Percentiles rank a stretch among this genome's conserved stretches.
These are phyloP conservation scores for Aspergillus cavernicola DNA, from an alignment of 495 filamentous ascomycete species.

Conservation along the genomic window DNA sequence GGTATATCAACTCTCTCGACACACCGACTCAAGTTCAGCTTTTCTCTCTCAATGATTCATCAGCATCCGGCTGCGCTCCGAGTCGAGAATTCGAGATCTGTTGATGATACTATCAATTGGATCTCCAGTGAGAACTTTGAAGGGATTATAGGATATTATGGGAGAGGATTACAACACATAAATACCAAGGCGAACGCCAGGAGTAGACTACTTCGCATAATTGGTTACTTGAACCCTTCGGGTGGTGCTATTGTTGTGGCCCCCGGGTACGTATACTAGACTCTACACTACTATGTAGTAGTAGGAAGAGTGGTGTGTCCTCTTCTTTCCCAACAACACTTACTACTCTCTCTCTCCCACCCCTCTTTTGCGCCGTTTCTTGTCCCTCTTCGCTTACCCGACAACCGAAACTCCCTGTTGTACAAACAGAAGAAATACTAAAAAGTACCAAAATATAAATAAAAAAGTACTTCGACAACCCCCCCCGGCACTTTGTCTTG, in stretches of 20 bases:
- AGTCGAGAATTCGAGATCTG: background rate
- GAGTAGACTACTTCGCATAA: too few species aligned
- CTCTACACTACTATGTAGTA: background rate
- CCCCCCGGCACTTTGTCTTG: conserved; percentile 10
- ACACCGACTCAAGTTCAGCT: background rate
- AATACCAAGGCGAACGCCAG: too few species aligned
- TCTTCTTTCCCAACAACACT: conserved; percentile 9
- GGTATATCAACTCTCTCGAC: conserved; percentile 2
- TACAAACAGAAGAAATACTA: conserved; percentile 2
- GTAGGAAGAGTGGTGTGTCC: too few species aligned
- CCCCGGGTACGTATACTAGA: too few species aligned
- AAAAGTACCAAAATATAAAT: background rate
- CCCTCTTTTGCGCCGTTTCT: conserved; percentile 14
- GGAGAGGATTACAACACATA: too few species aligned
- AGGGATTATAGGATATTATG: too few species aligned
- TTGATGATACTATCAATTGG: background rate
- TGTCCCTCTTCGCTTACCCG: conserved; percentile 12
- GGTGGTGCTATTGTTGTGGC: too few species aligned
- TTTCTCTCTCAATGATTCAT: background rate
- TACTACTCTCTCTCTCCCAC: conserved; percentile 15
- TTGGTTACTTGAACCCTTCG: too few species aligned
- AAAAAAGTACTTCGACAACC: conserved; percentile 7
- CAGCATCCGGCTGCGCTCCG: background rate
- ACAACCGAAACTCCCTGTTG: conserved; percentile 13
- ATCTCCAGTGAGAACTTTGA: too few species aligned